A percentile compares a stretch with the other conserved stretches of the same genome.
These are phyloP conservation scores for Paramecium tetraurelia DNA, from an alignment of 73 alveolate genomes.

Conservation along the genomic window DNA sequence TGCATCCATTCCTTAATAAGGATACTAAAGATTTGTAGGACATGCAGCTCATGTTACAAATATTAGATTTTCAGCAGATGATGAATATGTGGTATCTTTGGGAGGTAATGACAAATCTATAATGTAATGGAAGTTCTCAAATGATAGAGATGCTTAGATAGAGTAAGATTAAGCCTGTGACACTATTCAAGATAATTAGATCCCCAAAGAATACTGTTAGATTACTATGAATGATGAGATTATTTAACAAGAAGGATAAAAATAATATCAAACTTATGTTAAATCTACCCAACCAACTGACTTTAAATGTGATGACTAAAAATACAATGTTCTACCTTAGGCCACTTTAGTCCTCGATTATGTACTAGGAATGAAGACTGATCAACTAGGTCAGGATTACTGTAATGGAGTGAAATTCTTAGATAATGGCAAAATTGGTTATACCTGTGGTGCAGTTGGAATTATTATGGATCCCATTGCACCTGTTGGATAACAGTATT, in stretches of 20 bases:
- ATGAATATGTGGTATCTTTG: conserved; percentile 83
- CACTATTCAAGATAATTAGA: conserved; percentile 9
- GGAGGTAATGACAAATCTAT: conserved; percentile 97
- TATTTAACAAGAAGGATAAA: not conserved
- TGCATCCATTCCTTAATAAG: conserved; percentile 75
- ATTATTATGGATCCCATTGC: conserved; percentile 64
- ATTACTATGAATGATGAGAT: not conserved
- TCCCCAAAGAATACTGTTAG: not conserved
- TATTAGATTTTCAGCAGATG: conserved; percentile 80
- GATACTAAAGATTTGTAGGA: conserved; percentile 81
- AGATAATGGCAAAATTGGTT: conserved; percentile 79
- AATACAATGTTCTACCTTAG: conserved; percentile 75
- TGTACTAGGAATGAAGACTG: conserved; percentile 81
- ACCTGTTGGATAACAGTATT: conserved; percentile 65
- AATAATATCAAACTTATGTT: conserved; percentile 82
- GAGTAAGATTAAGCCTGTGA: conserved; percentile 49
- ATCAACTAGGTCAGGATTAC: conserved; percentile 86
- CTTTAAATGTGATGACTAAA: conserved; percentile 4
- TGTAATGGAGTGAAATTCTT: conserved; percentile 86
- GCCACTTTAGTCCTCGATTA: conserved; percentile 81
- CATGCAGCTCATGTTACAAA: conserved; percentile 88
- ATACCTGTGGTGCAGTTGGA: conserved; percentile 94
- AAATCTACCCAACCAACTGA: conserved; percentile 55
- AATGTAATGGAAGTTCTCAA: conserved; percentile 86
- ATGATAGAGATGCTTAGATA: conserved; percentile 50